Evolutionary conservation across 176 grass and related monocot genomes (phyloP), one percentile per base, ranked within the genome.

Genomic region (Carex parvula): DNA sequence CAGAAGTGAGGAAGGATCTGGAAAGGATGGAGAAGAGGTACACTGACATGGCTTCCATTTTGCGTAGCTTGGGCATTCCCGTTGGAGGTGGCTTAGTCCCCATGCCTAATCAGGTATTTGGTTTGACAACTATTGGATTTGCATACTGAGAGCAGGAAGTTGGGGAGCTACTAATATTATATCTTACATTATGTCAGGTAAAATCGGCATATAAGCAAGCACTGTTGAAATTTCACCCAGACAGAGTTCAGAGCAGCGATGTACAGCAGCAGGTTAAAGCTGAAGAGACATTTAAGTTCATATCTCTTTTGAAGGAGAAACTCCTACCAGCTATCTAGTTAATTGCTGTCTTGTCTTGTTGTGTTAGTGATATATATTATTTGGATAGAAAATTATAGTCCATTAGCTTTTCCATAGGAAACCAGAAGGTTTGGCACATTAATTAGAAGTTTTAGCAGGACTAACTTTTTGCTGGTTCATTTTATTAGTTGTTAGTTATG

Each of bases 251-350:
- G 54, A 90, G 85, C 52, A 89, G 54, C 0, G 93, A 99, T 92
- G 93, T 94, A 46, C 90, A 82, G 57, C 80, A 89, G 67, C 97
- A 95, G 81, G 93, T 94, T 24, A 90, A 87, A 91, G 97, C 97
- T 81, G 97, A 99, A 82, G 97, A 99, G 87, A 96, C 83, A 57
- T 99, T 96, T 44, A 99, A 99, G 90, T 92, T 99, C 60, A 99
- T 99, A 84, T 94, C 90, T 2, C 91, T 88, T 44, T 59, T 94
- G n/a, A 99, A 99, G 84, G 93, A 99, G 74, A 91, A 92, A 81
- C 87, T 99, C 53, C 46, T 76, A 52, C 68, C 64, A 13, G 14
- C 67, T 79, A 1, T 68, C 6, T 91, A 87, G 87, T 86, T 60
- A n/a, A 30, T 57, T 13, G 4, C 3, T 35, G 8, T 30, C 32